Percentiles rank a stretch among this genome's conserved stretches.
phyloP scores from a whole-genome alignment of 176 grass and related monocot genomes.

The Echinochloa phyllopogon region DNA sequence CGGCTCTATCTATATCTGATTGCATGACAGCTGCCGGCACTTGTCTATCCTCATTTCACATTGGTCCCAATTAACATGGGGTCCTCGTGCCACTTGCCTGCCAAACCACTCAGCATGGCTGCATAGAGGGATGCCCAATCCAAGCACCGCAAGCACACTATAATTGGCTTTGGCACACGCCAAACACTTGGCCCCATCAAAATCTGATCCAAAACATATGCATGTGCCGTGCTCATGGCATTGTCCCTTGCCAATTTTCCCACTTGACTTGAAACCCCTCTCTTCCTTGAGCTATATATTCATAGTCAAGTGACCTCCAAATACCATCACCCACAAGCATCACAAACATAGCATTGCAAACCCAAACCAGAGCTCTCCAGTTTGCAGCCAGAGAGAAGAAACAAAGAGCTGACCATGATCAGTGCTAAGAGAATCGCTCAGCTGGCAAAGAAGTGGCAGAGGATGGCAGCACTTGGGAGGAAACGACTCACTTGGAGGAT shows the following conservation, averaged over 20 bases:
- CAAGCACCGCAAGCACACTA: background rate
- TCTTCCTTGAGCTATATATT: constrained; percentile 9
- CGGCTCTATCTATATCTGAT: background rate
- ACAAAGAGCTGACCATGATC: constrained; percentile 31
- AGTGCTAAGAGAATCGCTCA: constrained; percentile 32
- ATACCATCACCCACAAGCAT: constrained; percentile 22
- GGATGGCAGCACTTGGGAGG: constrained; percentile 10
- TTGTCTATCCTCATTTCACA: background rate
- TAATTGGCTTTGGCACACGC: background rate
- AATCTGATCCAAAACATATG: constrained; percentile 27
- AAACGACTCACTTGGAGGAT: background rate
- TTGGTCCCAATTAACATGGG: constrained; percentile 21
- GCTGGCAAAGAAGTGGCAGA: constrained; percentile 55
- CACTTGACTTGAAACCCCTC: background rate
- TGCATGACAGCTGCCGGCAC: background rate
- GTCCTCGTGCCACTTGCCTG: background rate
- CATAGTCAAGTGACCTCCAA: background rate
- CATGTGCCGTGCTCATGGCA: constrained; percentile 20
- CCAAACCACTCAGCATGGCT: background rate
- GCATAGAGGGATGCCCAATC: background rate
- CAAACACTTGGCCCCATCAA: constrained; percentile 35
- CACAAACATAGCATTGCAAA: background rate
- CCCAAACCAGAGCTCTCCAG: background rate
- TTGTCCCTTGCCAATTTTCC: constrained; percentile 30
- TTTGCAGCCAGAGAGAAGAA: background rate